A percentile compares a stretch with the other conserved stretches of the same genome.
Conservation (phyloP, 257 asterid species). For the Anisodus acutangulus region DNA sequence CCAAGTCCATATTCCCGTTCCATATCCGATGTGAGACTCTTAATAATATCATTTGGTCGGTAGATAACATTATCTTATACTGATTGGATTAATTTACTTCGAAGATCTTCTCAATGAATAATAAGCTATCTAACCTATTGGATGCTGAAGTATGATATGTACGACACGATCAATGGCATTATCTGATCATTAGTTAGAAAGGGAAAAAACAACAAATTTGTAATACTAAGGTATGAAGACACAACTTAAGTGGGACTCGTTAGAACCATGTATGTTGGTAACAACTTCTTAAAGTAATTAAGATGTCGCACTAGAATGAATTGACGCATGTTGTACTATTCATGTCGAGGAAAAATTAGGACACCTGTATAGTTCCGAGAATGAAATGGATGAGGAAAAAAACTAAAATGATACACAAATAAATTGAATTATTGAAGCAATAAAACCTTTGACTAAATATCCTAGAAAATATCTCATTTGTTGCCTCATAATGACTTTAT, state of each 20-base stretch:
- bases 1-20: too few species aligned
- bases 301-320: not conserved
- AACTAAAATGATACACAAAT: not conserved
- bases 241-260: not conserved
- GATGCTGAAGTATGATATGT: not conserved
- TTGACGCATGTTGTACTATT: not conserved
- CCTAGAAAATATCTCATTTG: not conserved
- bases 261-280: not conserved
- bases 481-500: not conserved
- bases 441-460: too few species aligned
- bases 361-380: not conserved
- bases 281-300: not conserved
- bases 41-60: slow-evolving; percentile 15
- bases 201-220: not conserved
- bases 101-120: not conserved
- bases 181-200: not conserved
- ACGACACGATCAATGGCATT: not conserved
- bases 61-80: not conserved
- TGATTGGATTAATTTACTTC: not conserved
- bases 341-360: not conserved
- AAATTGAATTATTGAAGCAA: not conserved
- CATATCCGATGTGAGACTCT: too few species aligned
- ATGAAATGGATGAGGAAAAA: not conserved
- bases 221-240: not conserved
- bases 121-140: not conserved